A percentile compares a stretch with the other conserved stretches of the same genome.
These are phyloP conservation scores for Aciculosporium take DNA, from an alignment of 2,329 filamentous ascomycete species.

Conservation along the genomic window DNA sequence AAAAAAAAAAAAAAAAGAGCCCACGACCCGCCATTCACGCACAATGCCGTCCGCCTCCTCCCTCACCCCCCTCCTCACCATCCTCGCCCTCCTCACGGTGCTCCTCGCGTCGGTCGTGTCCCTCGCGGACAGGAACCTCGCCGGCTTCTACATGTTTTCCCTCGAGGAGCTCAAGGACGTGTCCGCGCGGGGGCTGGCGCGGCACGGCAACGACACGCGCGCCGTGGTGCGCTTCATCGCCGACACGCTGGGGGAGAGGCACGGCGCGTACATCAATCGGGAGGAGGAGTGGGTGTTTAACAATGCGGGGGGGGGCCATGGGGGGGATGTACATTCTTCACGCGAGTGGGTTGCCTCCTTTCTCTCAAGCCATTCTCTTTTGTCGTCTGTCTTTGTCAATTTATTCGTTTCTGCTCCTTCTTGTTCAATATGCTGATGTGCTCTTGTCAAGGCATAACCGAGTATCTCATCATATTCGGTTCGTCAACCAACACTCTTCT, in stretches of 20 bases:
- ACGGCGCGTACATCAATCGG: constrained; percentile 45
- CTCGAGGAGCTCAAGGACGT: constrained; percentile 54
- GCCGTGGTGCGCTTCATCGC: constrained; percentile 57
- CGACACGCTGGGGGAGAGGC: constrained; percentile 42
- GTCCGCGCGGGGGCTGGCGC: constrained; percentile 47
- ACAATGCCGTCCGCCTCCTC: constrained; percentile 3
- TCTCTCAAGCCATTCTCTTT: neutral
- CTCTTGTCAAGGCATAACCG: constrained; percentile 47
- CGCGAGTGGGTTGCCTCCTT: constrained; percentile 56
- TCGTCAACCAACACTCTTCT: constrained; percentile 4
- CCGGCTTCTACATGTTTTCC: constrained; percentile 63
- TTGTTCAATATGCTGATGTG: no score
- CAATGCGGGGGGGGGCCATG: constrained; percentile 80
- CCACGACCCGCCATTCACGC: constrained; percentile 5
- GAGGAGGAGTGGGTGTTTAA: constrained; percentile 83
- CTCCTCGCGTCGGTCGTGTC: constrained; percentile 39
- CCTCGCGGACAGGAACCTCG: constrained; percentile 42
- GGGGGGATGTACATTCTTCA: constrained; percentile 84
- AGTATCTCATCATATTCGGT: constrained; percentile 81
- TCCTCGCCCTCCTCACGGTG: constrained; percentile 39
- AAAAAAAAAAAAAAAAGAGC: neutral
- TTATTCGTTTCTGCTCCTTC: no score
- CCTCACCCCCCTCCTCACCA: constrained; percentile 25
- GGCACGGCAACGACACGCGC: constrained; percentile 62
- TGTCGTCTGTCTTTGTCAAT: constrained; percentile 4